phyloP scores from a whole-genome alignment of 2,329 filamentous ascomycete genomes.

The Aspergillus floridensis region DNA sequence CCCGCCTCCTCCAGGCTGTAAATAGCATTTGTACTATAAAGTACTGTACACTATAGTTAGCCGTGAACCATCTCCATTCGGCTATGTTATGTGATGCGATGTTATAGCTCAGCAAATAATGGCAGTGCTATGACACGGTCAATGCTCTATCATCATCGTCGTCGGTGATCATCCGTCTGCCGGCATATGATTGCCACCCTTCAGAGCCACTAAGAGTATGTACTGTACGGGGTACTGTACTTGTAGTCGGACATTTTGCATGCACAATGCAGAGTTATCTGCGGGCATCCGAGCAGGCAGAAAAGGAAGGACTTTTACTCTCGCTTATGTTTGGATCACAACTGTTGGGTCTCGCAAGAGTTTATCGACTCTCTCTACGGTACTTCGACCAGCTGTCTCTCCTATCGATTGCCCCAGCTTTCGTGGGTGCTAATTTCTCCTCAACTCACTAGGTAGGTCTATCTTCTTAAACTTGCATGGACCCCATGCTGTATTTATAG shows the following conservation, averaged over 20 bases:
- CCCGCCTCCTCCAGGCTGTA: too few relatives aligned
- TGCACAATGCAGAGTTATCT: slow-evolving; percentile 4
- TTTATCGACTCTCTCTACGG: neutral
- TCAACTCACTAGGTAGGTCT: neutral
- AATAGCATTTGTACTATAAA: too few relatives aligned
- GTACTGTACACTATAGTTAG: too few relatives aligned
- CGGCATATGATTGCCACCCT: neutral
- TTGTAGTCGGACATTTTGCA: neutral
- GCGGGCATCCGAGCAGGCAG: slow-evolving; percentile 4
- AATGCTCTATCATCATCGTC: neutral
- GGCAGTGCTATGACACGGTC: neutral
- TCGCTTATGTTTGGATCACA: neutral
- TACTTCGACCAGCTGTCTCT: neutral
- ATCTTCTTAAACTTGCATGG: neutral
- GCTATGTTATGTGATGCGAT: slow-evolving; percentile 1
- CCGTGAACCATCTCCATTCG: neutral
- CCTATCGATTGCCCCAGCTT: neutral
- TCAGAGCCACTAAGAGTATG: neutral
- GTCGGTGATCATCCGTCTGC: neutral
- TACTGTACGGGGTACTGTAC: too few relatives aligned
- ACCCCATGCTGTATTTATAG: neutral
- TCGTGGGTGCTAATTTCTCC: neutral
- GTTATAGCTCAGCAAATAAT: neutral
- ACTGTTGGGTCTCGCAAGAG: neutral
- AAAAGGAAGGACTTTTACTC: neutral